These are phyloP conservation scores for Gynochthodes officinalis DNA, from an alignment of 257 asterid genomes.

Conservation along the genomic window DNA sequence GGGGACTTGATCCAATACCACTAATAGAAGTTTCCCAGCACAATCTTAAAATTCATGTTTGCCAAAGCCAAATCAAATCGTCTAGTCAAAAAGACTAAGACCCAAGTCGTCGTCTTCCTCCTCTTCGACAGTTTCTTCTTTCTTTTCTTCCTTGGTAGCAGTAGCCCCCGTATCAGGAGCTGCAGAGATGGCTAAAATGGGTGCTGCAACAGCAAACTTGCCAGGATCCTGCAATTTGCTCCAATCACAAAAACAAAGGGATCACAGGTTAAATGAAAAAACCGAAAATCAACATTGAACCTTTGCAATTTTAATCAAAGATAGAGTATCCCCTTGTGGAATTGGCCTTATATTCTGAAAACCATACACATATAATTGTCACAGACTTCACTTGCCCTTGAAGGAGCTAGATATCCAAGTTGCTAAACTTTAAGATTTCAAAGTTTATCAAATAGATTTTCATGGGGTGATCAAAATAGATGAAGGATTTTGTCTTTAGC, in stretches of 20 bases:
- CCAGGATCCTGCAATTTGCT: constrained; percentile 14
- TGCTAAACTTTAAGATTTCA: no score
- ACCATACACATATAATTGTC: not conserved
- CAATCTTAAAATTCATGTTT: not conserved
- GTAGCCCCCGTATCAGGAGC: not conserved
- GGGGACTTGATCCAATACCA: no score
- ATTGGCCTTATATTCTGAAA: no score
- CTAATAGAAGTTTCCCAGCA: not conserved
- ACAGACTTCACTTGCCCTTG: not conserved
- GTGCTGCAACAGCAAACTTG: constrained; percentile 11
- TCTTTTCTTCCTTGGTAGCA: constrained; percentile 3
- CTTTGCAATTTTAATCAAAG: not conserved
- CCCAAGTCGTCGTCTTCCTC: constrained; percentile 9
- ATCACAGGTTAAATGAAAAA: not conserved
- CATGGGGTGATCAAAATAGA: no score
- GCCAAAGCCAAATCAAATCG: not conserved
- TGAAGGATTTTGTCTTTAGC: not conserved
- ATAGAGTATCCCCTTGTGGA: no score
- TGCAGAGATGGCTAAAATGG: not conserved
- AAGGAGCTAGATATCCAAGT: no score
- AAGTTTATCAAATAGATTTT: no score
- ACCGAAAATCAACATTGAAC: not conserved
- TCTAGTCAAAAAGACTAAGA: constrained; percentile 7
- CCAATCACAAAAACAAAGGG: not conserved
- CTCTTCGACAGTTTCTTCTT: constrained; percentile 13